Base-by-base conservation (phyloP, 352 stramenopile species). In the Elongisporangium senticosum region DNA sequence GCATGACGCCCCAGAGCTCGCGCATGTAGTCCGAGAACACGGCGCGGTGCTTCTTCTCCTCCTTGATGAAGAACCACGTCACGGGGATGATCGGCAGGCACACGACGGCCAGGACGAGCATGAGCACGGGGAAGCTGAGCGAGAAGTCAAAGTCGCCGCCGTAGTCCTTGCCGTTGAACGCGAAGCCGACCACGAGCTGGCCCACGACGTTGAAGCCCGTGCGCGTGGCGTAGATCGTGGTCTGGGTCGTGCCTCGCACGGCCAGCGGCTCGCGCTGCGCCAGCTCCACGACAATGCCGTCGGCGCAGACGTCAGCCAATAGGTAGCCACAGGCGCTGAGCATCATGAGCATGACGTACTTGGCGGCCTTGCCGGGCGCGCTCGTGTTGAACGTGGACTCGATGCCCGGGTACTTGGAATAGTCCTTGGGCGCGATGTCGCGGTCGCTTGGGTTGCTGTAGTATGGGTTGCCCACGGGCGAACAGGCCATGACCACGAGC, bases 201-300 rank as follows among this genome's bases (percentile, higher is more conserved):
- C 68, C 64, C 20, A 83, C 53, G 49, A 83, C 78, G 54, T 70
- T 64, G 19, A 78, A 59, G 3, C 56, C 50, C 3, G 62, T 71
- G 40, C 75, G 74, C 7, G 77, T 65, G 20, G 67, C 67, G 60
- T 83, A 83, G 2, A 74, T 73, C 47, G 74, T 67, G 17, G 71
- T 83, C 54, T 87, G 75, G 3, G 77, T 86, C 48, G 74, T 77
- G 13, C 77, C 77, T 47, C 77, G 77, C 39, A 76, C 80, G 1
- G 62, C 68, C 13, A 66, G 56, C 1, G 77, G 77, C 54, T 87
- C 77, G 26, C 75, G 75, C 62, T 87, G 77, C 0, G 77, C 76
- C 6, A 83, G 63, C 49, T 86, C 75, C n/a, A 80, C 69, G 60
- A 86, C 73, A 14, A 86, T 64, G 51, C 48, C 62, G 55, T 87